phyloP scores from a whole-genome alignment of 495 filamentous ascomycete genomes.

The Poronia punctata region DNA sequence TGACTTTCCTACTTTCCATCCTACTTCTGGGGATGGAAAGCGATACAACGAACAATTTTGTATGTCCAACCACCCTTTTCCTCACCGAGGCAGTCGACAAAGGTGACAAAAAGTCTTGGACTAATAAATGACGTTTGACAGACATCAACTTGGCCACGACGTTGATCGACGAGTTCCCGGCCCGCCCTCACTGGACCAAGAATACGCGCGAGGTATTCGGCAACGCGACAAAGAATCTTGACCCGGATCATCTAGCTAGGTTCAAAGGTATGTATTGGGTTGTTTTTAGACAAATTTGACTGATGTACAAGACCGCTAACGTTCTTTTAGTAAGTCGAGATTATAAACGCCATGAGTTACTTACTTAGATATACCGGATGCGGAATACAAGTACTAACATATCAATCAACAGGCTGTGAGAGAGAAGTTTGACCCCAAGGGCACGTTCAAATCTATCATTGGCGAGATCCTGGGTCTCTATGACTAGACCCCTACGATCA shows the following conservation, averaged over 20 bases:
- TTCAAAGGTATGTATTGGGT: slow-evolving; percentile 35
- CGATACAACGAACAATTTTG: slow-evolving; percentile 45
- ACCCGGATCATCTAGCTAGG: slow-evolving; percentile 35
- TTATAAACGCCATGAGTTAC: neutral
- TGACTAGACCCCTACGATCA: too few species aligned
- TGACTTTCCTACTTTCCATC: slow-evolving; percentile 41
- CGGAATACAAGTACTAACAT: too few species aligned
- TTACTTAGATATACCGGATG: too few species aligned
- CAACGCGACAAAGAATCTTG: slow-evolving; percentile 38
- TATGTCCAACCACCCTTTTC: slow-evolving; percentile 16
- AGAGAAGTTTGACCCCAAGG: slow-evolving; percentile 38
- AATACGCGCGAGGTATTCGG: slow-evolving; percentile 41
- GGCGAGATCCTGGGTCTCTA: slow-evolving; percentile 42
- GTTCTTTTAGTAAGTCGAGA: neutral
- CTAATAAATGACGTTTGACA: slow-evolving; percentile 9
- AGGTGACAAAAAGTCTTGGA: neutral
- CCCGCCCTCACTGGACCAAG: slow-evolving; percentile 47
- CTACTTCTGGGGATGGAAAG: slow-evolving; percentile 37
- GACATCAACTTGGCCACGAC: slow-evolving; percentile 38
- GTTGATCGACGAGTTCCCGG: slow-evolving; percentile 42
- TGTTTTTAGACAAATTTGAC: neutral
- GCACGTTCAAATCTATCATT: slow-evolving; percentile 38
- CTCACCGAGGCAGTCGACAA: neutral
- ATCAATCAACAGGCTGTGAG: slow-evolving; percentile 2
- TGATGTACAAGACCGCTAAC: slow-evolving; percentile 2